Evolutionary conservation across 2,329 filamentous ascomycete species (phyloP).

Genomic region (Ophiostoma pallidulum): DNA sequence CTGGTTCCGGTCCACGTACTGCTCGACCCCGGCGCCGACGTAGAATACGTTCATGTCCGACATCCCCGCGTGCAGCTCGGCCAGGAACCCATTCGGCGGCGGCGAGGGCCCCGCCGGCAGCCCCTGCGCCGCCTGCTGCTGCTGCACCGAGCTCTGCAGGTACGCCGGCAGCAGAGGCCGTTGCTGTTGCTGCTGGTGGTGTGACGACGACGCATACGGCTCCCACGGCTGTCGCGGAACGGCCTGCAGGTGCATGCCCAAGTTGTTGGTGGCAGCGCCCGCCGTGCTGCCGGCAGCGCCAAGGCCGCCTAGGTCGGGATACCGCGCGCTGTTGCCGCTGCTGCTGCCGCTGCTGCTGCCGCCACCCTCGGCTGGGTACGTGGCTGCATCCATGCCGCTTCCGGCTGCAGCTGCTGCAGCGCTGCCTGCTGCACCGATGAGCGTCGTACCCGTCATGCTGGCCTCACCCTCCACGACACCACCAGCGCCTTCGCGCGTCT

Average conservation of each 20-base stretch:
- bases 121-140: background rate
- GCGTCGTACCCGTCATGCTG: no score
- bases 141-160: slow-evolving; percentile 4
- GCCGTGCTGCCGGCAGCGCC: no score
- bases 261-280: no score
- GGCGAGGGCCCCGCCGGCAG: background rate
- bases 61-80: background rate
- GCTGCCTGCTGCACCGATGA: no score
- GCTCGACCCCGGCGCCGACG: slow-evolving; percentile 11
- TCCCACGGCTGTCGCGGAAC: background rate
- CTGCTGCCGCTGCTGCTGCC: slow-evolving; percentile 4
- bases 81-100: background rate
- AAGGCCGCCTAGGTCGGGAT: no score
- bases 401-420: no score
- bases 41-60: slow-evolving; percentile 13
- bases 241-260: background rate
- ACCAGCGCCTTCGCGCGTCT: no score
- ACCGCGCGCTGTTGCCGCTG: slow-evolving; percentile 1
- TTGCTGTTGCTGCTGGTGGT: background rate
- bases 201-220: background rate
- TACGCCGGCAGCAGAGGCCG: background rate
- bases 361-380: no score
- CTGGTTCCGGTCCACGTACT: slow-evolving; percentile 19
- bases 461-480: no score
- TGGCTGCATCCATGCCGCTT: no score